Evolutionary conservation across 225 moss, liverwort and hornwort species (phyloP), one percentile per base, ranked within the genome.

Genomic region (Pseudoscleropodium purum): DNA sequence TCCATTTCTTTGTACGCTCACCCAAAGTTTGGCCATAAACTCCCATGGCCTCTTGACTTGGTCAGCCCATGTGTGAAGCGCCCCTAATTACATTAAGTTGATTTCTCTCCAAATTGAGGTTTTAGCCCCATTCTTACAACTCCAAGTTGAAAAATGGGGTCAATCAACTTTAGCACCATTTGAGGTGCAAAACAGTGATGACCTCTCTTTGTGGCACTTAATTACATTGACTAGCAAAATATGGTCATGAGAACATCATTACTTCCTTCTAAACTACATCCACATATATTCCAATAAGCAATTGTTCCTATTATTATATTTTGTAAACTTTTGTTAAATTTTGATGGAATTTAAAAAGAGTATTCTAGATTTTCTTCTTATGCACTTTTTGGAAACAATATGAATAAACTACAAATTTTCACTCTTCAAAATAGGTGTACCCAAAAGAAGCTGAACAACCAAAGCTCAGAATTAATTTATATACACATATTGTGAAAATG

Each of bases 401-500:
- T 45, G 18, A 47, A 30, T 30, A 30, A 47, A 11, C 18, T 75
- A 47, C 2, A 3, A 30, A 75, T 75, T 74, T 43, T 45, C 11
- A 18, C 4, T 75, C 2, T 6, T 30, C 2, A 75, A 75, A 45
- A 74, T 18, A 45, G 45, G 10, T 29, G 18, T 29, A 18, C 0
- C 18, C 3, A 15, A 72, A 41, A 51, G 72, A 83, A n/a, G 17
- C 83, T 72, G 78, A 78, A 79, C 63, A 77, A 81, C 54, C 51
- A 59, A 60, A 90, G 74, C 85, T 88, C 62, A 61, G 33, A 92
- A 82, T 69, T 77, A 75, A 83, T 79, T 84, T 45, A 56, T 87
- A n/a, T 78, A 76, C 85, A 85, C 30, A 81, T 45, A 41, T 65
- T 62, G 49, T 61, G 54, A 64, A 85, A 54, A 69, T 81, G 87